Evolutionary conservation across 225 moss, liverwort and hornwort species (phyloP).

Genomic region (Anthoceros angustus): DNA sequence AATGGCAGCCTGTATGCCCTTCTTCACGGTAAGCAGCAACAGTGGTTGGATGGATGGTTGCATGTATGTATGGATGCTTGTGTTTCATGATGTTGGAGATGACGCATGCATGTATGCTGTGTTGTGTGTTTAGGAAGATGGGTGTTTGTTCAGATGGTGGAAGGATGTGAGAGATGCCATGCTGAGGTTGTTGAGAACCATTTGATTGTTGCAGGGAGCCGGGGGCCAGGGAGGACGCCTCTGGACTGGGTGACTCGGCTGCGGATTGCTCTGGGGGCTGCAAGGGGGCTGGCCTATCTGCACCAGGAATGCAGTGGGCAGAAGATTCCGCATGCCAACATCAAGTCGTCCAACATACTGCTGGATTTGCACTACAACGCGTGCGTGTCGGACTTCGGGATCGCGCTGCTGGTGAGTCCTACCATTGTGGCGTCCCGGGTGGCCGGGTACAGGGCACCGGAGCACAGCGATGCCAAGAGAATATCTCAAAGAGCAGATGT

Average conservation of each 20-base stretch:
- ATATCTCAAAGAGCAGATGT: conserved; percentile 52
- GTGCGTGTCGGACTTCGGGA: conserved; percentile 46
- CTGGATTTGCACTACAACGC: conserved; percentile 34
- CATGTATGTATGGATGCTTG: no score
- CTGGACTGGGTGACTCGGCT: conserved; percentile 48
- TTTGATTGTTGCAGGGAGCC: conserved; percentile 23
- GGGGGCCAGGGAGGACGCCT: conserved; percentile 31
- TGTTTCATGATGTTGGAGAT: not conserved
- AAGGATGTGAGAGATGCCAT: not conserved
- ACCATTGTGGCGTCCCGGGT: conserved; percentile 24
- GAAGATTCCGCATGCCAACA: conserved; percentile 51
- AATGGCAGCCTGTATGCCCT: conserved; percentile 46
- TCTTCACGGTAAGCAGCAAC: conserved; percentile 34
- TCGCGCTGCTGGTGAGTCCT: conserved; percentile 42
- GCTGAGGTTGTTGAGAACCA: not conserved
- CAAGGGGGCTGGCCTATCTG: conserved; percentile 44
- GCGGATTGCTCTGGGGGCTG: conserved; percentile 37
- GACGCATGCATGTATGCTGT: not conserved
- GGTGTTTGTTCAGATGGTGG: not conserved
- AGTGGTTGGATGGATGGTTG: no score
- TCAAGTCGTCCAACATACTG: conserved; percentile 57
- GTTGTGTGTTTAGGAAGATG: not conserved
- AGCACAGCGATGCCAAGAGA: conserved; percentile 38
- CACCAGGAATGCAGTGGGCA: conserved; percentile 42
- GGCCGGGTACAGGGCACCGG: conserved; percentile 50